Evolutionary conservation across 192 early-diverging fungal genomes (phyloP), one percentile per base, ranked within the genome.

Genomic region (Phlyctochytrium bullatum): DNA sequence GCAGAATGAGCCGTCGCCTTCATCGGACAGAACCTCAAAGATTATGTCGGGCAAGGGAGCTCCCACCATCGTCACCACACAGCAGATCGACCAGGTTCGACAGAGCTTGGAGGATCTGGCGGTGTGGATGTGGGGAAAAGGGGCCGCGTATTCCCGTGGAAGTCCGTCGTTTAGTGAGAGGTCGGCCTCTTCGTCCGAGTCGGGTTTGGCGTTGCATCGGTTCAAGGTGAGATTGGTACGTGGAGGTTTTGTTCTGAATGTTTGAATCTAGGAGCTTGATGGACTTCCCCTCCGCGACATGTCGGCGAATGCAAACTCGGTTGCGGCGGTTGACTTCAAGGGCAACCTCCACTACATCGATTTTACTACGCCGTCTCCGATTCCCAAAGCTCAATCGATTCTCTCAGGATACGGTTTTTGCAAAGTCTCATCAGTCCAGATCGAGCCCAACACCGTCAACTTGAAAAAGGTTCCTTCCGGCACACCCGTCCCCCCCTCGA

Each of bases 61-160:
- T 6, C 40, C 40, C 40, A 47, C 67, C 30, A 58, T 24, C 14
- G 67, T 68, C 27, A 25, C 20, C 12, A 30, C 3, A 20, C 16
- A 31, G 6, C 68, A 69, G 54, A 62, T 62, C 47, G 58, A 61
- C 33, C 68, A 69, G 34, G 61, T 69, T 4, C 3, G 30, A 25
- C 10, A 24, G 1, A 32, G 28, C 33, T 17, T 59, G 25, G 34
- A 58, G 12, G 2, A 47, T 20, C 34, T 28, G 23, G 54, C 30
- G 17, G 53, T 71, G 14, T 64, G 51, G 52, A n/a, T 69, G 36
- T 69, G 68, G 68, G 68, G 68, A 60, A 59, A 47, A 20, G 64
- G 24, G 12, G 27, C 34, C 20, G 28, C 28, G 23, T 10, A 20
- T 3, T 3, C 14, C 17, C 40, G n/a, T 47, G 40, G n/a, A n/a